Evolutionary conservation across 257 asterid genomes (phyloP), one percentile per base, ranked within the genome.

Genomic region (Nicotiana benthamiana): DNA sequence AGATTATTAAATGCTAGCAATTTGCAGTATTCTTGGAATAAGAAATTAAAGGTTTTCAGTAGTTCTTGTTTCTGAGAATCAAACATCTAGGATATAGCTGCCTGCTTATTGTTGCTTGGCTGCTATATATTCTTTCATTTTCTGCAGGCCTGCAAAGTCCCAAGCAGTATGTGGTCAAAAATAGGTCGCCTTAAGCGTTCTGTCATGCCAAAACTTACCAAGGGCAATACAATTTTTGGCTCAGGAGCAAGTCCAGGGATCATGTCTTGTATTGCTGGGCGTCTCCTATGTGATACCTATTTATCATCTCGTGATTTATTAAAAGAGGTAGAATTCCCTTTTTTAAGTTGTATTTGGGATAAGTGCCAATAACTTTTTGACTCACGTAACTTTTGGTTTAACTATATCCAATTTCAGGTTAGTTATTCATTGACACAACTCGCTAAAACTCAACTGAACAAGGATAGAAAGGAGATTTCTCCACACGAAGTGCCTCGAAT

Each of bases 151-250:
- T 92, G 91, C 87, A 92, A 79, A 84, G 92, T 92, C 56, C 93
- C 93, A 75, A 87, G 93, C 87, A 90, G 70, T 46, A 90, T 85
- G 95, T 96, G 99, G 99, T 96, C 99, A 27, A 96, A 90, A 90
- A 79, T 96, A 77, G 99, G 99, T 65, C 99, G 98, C 77, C 96
- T 96, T 82, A 94, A 88, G 85, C 98, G 98, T 63, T 90, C 98
- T 34, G 74, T 72, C 82, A 89, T 94, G 91, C 99, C 99, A 80
- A 96, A 96, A 83, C 99, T 94, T 83, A 86, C 88, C 83, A 96
- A 90, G 88, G 97, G 97, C 81, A 92, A 84, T 80, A 89, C 89
- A 57, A 82, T 84, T 57, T 94, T 90, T 79, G 98, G 97, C 80
- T 92, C 97, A 75, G 98, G 99, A 83, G 98, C 97, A 87, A 94